Percentiles rank a stretch among this genome's conserved stretches.
Evolutionary conservation across 345 rosid species (phyloP).

Genomic region (Heritiera littoralis): DNA sequence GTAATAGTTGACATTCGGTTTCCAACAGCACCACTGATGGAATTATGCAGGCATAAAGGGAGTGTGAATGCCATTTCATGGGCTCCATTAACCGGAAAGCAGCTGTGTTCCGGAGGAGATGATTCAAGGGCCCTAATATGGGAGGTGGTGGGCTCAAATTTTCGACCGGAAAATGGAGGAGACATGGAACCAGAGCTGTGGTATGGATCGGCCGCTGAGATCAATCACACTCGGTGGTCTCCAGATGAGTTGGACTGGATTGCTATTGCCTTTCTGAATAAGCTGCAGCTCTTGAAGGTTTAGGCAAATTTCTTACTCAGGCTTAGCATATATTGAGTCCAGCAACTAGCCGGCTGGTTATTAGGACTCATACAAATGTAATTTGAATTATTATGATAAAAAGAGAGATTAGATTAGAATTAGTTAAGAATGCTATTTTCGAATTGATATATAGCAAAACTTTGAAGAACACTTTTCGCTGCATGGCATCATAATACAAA

Average conservation of each 20-base stretch:
- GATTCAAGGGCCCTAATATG: conserved; percentile 57
- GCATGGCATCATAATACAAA: no score
- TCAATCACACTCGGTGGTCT: conserved; percentile 55
- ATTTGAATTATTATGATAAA: no score
- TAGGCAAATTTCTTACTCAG: conserved; percentile 14
- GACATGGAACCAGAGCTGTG: conserved; percentile 52
- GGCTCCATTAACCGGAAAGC: conserved; percentile 43
- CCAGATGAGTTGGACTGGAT: conserved; percentile 50
- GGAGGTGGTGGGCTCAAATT: conserved; percentile 32
- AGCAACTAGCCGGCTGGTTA: no score
- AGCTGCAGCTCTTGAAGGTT: conserved; percentile 49
- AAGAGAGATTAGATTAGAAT: no score
- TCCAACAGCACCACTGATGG: conserved; percentile 52
- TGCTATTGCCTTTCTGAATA: conserved; percentile 39
- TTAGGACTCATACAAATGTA: no score
- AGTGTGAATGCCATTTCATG: conserved; percentile 57
- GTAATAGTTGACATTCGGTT: conserved; percentile 57
- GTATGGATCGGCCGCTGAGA: conserved; percentile 45
- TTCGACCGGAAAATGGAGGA: conserved; percentile 6
- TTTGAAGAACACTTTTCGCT: no score
- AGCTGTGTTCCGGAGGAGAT: conserved; percentile 53
- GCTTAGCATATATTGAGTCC: not conserved
- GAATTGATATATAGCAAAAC: no score
- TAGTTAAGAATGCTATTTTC: no score
- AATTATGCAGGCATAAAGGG: conserved; percentile 41